A percentile compares a stretch with the other conserved stretches of the same genome.
Evolutionary conservation across 2,329 filamentous ascomycete genomes (phyloP).

Genomic region (Tolypocladium amazonense): DNA sequence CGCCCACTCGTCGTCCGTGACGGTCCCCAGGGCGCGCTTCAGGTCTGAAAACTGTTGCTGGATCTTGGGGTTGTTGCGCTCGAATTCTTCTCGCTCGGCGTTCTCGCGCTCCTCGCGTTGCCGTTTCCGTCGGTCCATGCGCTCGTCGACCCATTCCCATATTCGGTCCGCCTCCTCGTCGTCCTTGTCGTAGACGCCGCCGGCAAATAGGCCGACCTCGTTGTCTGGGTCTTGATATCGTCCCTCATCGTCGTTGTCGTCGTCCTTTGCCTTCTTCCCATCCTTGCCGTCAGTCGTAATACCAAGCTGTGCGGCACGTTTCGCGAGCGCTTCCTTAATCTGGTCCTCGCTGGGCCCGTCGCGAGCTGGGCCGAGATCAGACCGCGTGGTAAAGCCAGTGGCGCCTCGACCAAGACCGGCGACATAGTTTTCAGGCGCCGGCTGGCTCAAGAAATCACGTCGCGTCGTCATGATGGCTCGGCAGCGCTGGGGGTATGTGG

Average conservation of each 20-base stretch:
- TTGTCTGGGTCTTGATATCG: conserved; percentile 95
- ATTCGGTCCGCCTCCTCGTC: conserved; percentile 97
- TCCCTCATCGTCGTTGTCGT: conserved; percentile 65
- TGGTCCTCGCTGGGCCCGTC: conserved; percentile 96
- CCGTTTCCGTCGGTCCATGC: conserved; percentile 82
- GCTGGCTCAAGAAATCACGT: conserved; percentile 80
- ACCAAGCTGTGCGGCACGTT: conserved; percentile 79
- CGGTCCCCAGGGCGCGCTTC: conserved; percentile 77
- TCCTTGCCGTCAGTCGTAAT: conserved; percentile 57
- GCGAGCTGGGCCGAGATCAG: conserved; percentile 86
- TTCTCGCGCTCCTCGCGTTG: conserved; percentile 93
- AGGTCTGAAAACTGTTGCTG: conserved; percentile 95
- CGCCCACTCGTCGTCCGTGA: conserved; percentile 94
- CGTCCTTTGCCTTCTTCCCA: conserved; percentile 59
- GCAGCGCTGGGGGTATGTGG: conserved; percentile 2
- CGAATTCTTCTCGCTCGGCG: conserved; percentile 87
- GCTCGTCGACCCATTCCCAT: conserved; percentile 91
- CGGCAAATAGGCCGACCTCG: conserved; percentile 89
- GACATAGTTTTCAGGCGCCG: conserved; percentile 79
- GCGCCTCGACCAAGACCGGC: conserved; percentile 95
- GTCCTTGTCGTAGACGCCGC: conserved; percentile 91
- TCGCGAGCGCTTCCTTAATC: conserved; percentile 94
- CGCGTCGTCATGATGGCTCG: conserved; percentile 43
- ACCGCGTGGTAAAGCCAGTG: conserved; percentile 94
- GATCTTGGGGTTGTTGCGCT: conserved; percentile 95